phyloP scores from a whole-genome alignment of 2,329 filamentous ascomycete genomes.

The Aspergillus versicolor region DNA sequence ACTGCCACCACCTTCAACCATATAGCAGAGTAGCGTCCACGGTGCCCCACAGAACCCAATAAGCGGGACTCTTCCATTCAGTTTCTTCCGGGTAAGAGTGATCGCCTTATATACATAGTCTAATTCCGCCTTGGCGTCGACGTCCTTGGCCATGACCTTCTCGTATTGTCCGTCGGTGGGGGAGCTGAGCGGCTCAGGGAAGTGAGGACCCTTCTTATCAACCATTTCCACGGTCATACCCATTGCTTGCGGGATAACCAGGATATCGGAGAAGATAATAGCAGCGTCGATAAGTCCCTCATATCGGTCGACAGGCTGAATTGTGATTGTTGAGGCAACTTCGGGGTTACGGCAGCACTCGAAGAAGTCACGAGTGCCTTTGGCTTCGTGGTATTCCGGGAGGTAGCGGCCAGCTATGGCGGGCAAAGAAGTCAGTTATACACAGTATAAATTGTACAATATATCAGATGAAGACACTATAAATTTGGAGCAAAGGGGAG shows the following conservation, averaged over 20 bases:
- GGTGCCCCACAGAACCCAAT: constrained; percentile 97
- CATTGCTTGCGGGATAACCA: constrained; percentile 96
- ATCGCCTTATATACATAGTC: constrained; percentile 97
- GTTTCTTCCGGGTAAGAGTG: constrained; percentile 82
- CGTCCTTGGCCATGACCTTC: constrained; percentile 70
- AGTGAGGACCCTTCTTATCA: constrained; percentile 94
- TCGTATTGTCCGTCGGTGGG: constrained; percentile 82
- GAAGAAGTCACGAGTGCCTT: constrained; percentile 90
- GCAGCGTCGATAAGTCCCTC: constrained; percentile 88
- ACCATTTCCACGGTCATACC: constrained; percentile 99
- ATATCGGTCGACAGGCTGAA: constrained; percentile 92
- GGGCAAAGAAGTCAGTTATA: background rate
- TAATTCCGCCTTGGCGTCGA: constrained; percentile 81
- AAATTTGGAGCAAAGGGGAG: background rate
- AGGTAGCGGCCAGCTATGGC: constrained; percentile 85
- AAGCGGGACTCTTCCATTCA: constrained; percentile 83
- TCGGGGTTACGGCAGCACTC: constrained; percentile 93
- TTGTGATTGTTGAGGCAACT: constrained; percentile 86
- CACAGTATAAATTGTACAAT: background rate
- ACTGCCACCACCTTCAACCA: constrained; percentile 95
- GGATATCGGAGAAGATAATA: constrained; percentile 98
- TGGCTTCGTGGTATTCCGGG: constrained; percentile 95
- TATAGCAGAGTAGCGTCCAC: constrained; percentile 97
- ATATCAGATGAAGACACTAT: background rate
- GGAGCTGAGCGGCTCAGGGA: constrained; percentile 76